A percentile compares a stretch with the other conserved stretches of the same genome.
Evolutionary conservation across 2,329 filamentous ascomycete species (phyloP).

Genomic region (Leptodontidium sp.): DNA sequence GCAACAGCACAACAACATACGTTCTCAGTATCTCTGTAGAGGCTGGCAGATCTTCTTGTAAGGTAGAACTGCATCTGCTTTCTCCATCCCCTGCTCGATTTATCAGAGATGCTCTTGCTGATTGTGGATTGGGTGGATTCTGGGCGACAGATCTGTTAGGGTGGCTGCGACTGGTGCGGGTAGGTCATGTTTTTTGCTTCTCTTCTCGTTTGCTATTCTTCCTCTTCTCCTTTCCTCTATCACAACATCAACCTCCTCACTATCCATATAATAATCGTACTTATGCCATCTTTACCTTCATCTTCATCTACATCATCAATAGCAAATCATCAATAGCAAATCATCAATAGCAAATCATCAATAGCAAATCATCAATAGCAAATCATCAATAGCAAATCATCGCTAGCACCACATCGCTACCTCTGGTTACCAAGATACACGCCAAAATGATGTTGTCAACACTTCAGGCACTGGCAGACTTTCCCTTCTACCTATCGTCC

Average conservation of each 20-base stretch:
- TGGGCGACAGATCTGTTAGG: background rate
- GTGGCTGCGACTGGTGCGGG: background rate
- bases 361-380: background rate
- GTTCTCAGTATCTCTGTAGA: background rate
- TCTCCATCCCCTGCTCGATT: background rate
- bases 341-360: background rate
- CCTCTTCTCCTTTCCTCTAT: background rate
- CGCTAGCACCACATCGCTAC: background rate
- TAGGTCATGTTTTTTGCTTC: background rate
- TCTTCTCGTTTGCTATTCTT: background rate
- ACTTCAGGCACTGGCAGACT: background rate
- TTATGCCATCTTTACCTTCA: background rate
- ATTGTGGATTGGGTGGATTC: background rate
- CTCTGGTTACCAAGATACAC: background rate
- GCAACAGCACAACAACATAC: background rate
- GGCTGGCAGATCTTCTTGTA: slow-evolving; percentile 3
- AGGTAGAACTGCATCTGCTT: background rate
- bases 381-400: background rate
- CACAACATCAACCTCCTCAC: background rate
- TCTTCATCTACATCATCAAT: slow-evolving; percentile 43
- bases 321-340: background rate
- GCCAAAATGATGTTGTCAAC: background rate
- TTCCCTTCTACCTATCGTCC: background rate
- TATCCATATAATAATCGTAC: background rate
- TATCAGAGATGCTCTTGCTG: background rate